Evolutionary conservation across 2,329 filamentous ascomycete species (phyloP), one percentile per base, ranked within the genome.

Genomic region (Paraconiothyrium brasiliense): DNA sequence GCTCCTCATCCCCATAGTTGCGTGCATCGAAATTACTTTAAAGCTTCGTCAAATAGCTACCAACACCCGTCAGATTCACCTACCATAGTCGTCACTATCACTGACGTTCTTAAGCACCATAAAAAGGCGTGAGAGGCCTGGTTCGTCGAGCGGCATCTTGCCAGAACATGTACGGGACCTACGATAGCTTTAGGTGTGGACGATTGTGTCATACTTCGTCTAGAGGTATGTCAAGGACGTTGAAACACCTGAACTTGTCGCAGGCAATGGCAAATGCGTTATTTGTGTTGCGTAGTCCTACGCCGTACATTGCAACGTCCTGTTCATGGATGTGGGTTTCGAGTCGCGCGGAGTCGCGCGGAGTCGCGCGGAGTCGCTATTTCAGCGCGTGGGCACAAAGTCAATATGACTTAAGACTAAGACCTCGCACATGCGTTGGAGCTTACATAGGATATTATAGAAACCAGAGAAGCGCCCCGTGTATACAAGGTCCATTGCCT

Each of bases 401-500:
- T 39, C 35, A 39, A 14, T 11, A 14, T 39, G 3, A 39, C 11
- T 11, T 39, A 10, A 39, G 35, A 39, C 74, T 27, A 77, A 59
- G 54, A 13, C 35, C 9, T 14, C 11, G 2, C 11, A 1, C 35
- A 39, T 39, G 3, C 35, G 9, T 14, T 39, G 35, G 35, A 20
- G 20, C 35, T 39, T 39, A 39, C 35, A 20, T 20, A 20, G 20
- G 20, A 20, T 20, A 20, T 39, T 39, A 39, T 74, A 78, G 60
- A 78, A 78, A 16, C 68, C 70, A 30, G 71, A 68, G 58, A 75
- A 75, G n/a, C 73, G 69, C 16, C 65, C 69, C 8, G 72, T 76
- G 60, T 77, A 76, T 7, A 78, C 61, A 14, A 78, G 61, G 54
- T 77, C 74, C 75, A 77, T 79, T 16, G 74, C 74, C 44, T 78